Evolutionary conservation across 2,329 filamentous ascomycete species (phyloP), one percentile per base, ranked within the genome.

Genomic region (Fusarium palustre): DNA sequence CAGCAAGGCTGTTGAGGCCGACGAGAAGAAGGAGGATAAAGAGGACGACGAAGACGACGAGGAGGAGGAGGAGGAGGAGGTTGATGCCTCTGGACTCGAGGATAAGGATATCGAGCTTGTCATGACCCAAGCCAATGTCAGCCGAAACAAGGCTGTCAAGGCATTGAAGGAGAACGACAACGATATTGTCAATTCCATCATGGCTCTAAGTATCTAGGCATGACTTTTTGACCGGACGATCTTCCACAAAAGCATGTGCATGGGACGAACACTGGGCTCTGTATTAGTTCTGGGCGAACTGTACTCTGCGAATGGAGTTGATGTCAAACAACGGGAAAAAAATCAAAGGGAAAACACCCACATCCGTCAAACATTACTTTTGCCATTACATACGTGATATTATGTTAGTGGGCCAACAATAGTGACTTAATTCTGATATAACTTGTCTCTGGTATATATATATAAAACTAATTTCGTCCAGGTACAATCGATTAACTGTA

Each of bases 131-230:
- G 96, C 96, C 76, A 96, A 87, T 78, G 97, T 99, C 77, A 97
- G 93, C 76, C 90, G 96, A 82, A 97, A 97, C 86, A 98, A 98
- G 90, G 96, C 96, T 67, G 90, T 99, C 86, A 99, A 98, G 86
- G 96, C 97, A 59, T 88, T 99, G 80, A 94, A 94, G 87, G 96
- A 98, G 87, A 99, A 99, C 81, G 95, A 98, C 85, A 97, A 98
- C 79, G 96, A 99, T 81, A 99, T 99, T 85, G 96, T 99, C 87
- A 99, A 99, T 88, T 97, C 96, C 77, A 99, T 99, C 86, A 99
- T 99, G 96, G 94, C 95, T 75, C 86, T 99, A 81, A 94, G 92
- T 86, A 90, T 93, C 87, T 94, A 86, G 80, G 56, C 60, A 66
- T 67, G 43, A 69, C 45, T 58, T 55, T 58, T 58, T 70, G 64